These are phyloP conservation scores for Ganoderma lingzhi DNA, from an alignment of 1,284 basidiomycete genomes.

Conservation along the genomic window DNA sequence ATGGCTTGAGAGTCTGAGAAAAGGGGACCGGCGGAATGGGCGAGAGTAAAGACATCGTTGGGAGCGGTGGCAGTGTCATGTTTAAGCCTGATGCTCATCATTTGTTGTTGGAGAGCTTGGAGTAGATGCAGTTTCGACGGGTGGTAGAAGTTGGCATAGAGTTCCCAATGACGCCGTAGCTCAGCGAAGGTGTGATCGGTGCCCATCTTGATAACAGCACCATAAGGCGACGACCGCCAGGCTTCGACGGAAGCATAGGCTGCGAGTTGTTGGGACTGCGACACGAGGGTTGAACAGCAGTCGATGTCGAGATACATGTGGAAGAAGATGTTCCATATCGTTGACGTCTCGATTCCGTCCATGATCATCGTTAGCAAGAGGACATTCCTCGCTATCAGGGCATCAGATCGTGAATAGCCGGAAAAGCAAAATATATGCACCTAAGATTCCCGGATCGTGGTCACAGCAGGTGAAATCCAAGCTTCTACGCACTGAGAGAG, in stretches of 20 bases:
- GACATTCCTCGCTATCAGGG: conserved; percentile 49
- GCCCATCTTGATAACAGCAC: conserved; percentile 46
- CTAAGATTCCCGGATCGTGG: conserved; percentile 62
- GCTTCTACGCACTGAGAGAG: conserved; percentile 41
- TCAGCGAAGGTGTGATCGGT: conserved; percentile 51
- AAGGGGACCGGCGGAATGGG: neutral
- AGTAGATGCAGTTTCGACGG: conserved; percentile 22
- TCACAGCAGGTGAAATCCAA: conserved; percentile 71
- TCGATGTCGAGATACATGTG: conserved; percentile 58
- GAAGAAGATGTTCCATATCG: conserved; percentile 65
- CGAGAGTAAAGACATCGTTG: too few species aligned
- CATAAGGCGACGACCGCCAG: conserved; percentile 56
- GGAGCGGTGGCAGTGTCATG: neutral
- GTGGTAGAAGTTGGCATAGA: conserved; percentile 25
- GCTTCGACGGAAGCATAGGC: conserved; percentile 44
- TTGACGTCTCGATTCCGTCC: conserved; percentile 36
- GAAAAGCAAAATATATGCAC: conserved; percentile 40
- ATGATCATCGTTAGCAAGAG: conserved; percentile 47
- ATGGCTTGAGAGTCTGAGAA: neutral
- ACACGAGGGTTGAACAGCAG: conserved; percentile 47
- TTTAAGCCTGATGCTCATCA: conserved; percentile 14
- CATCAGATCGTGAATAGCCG: too few species aligned
- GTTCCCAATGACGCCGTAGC: conserved; percentile 52
- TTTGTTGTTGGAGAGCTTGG: conserved; percentile 27
- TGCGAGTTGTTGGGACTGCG: conserved; percentile 55